Percentiles rank a stretch among this genome's conserved stretches.
phyloP scores from a whole-genome alignment of 768 basidiomycete genomes.

The Phlebiopsis gigantea region DNA sequence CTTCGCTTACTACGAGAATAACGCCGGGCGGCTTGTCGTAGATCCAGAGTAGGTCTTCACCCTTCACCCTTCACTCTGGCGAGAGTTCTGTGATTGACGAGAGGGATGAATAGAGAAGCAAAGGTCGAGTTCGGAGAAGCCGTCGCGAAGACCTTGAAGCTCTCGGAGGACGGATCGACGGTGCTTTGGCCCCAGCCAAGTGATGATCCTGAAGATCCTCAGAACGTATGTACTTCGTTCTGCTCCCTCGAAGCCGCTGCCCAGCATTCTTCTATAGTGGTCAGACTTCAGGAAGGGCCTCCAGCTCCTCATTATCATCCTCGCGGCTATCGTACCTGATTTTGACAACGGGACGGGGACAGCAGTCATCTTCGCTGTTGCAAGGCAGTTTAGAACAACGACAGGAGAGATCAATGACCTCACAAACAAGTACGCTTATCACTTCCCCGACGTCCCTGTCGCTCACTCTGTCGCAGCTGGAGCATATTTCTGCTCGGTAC shows the following conservation, averaged over 20 bases:
- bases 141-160: constrained; percentile 50
- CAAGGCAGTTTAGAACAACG: constrained; percentile 48
- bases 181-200: constrained; percentile 70
- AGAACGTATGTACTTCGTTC: constrained; percentile 37
- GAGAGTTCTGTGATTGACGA: background rate
- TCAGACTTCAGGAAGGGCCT: constrained; percentile 44
- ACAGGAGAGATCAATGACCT: constrained; percentile 56
- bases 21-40: constrained; percentile 55
- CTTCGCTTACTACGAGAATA: constrained; percentile 42
- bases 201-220: constrained; percentile 56
- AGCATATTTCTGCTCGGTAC: constrained; percentile 58
- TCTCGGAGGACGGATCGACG: constrained; percentile 49
- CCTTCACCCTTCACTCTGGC: background rate
- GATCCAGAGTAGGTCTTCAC: constrained; percentile 48
- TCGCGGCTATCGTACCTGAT: constrained; percentile 63
- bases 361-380: constrained; percentile 55
- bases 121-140: constrained; percentile 53
- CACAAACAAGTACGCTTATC: constrained; percentile 39
- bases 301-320: constrained; percentile 54
- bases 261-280: constrained; percentile 37
- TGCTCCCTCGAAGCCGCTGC: background rate
- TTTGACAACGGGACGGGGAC: constrained; percentile 64
- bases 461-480: constrained; percentile 54
- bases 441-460: background rate
- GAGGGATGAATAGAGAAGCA: constrained; percentile 42